Base-by-base conservation (phyloP, 768 basidiomycete genomes). In the Imleria badia region DNA sequence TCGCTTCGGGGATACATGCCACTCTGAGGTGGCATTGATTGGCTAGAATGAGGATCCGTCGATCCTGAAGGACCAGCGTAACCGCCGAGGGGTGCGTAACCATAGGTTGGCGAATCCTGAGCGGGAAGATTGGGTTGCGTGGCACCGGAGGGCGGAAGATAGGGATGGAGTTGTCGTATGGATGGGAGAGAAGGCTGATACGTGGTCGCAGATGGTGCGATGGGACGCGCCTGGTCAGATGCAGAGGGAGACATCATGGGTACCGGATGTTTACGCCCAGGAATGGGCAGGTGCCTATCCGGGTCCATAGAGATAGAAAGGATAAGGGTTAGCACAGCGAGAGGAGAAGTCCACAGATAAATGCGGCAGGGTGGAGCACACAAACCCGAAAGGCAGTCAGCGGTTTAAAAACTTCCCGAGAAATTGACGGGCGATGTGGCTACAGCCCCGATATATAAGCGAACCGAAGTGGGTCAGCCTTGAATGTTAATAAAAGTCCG, bases 91-190 rank as follows among this genome's bases (percentile, higher is more conserved):
- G 63, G 54, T 26, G 70, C 62, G 34, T 67, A 69, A 6, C 66
- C 41, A 58, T 69, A 70, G 22, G 70, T 44, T 19, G 67, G 62
- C 36, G 65, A 38, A 33, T 64, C 65, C 30, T 62, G 69, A 20
- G 60, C 55, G 8, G 70, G 67, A 3, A 65, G 60, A 48, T 68
- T 72, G 39, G 55, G 55, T 33, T 59, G 71, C 35, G 60, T 57
- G 54, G 63, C 60, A 46, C 75, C 75, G 9, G 84, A 73, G n/a
- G 79, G 81, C 5, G 81, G 79, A 20, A 85, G 78, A 69, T 82
- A 83, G 29, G 83, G 84, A 66, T 87, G 84, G 22, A 89, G 74
- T 33, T 85, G 81, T 47, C 82, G 82, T 63, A 89, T 88, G 46
- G 87, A 82, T 5, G 87, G 87, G 26, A 89, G 75, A 42, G 69